These are phyloP conservation scores for Amanita molliuscula DNA, from an alignment of 768 basidiomycete species.

Conservation along the genomic window DNA sequence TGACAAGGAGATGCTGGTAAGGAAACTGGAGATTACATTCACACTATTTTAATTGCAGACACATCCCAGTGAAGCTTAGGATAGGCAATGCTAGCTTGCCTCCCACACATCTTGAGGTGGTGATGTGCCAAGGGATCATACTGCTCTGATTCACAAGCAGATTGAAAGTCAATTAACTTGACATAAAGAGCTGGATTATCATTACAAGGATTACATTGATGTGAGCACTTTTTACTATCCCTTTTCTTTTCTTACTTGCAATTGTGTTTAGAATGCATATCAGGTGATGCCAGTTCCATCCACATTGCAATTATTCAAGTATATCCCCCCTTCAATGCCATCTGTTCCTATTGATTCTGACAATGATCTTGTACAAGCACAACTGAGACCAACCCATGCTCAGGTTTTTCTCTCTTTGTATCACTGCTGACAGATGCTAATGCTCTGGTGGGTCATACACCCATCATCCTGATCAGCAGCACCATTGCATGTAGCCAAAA, in stretches of 20 bases:
- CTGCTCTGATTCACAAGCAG: slow-evolving; percentile 44
- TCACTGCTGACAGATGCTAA: too few relatives aligned
- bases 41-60: slow-evolving; percentile 20
- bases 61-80: slow-evolving; percentile 44
- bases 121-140: slow-evolving; percentile 58
- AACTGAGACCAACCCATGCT: slow-evolving; percentile 48
- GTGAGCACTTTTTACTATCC: slow-evolving; percentile 27
- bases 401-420: too few relatives aligned
- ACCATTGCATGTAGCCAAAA: too few relatives aligned
- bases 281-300: slow-evolving; percentile 51
- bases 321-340: slow-evolving; percentile 30
- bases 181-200: slow-evolving; percentile 65
- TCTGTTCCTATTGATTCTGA: slow-evolving; percentile 19
- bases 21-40: slow-evolving; percentile 39
- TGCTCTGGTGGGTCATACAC: too few relatives aligned
- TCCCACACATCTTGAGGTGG: slow-evolving; percentile 33
- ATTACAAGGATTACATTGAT: slow-evolving; percentile 85
- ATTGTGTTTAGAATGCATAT: slow-evolving; percentile 47
- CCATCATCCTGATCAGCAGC: too few relatives aligned
- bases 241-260: not conserved
- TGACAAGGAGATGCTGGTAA: slow-evolving; percentile 59
- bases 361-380: slow-evolving; percentile 16
- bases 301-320: slow-evolving; percentile 58
- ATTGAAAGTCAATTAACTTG: slow-evolving; percentile 51
- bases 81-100: slow-evolving; percentile 32